Base-by-base conservation (phyloP, 345 rosid species). In the Citrus maxima region DNA sequence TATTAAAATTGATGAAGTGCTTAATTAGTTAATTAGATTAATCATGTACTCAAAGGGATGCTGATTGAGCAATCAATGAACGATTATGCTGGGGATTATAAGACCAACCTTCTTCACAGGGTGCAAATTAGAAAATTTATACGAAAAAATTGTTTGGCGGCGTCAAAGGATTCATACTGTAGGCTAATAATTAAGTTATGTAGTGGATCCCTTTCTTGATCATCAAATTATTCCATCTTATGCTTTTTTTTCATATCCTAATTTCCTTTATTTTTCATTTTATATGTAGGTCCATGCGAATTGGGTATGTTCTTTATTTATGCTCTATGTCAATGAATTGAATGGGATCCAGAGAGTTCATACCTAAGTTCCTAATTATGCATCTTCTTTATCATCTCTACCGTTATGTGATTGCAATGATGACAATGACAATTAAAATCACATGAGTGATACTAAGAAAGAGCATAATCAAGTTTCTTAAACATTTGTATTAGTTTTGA, bases 281-380 rank as follows among this genome's bases (percentile, higher is more conserved):
- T 25, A 4, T 71, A 32, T 55, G 19, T 68, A 67, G 71, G 71
- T 22, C 71, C 71, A 35, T 37, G 28, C n/a, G 49, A 42, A 13
- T 49, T 49, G 38, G 9, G 16, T 51, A 27, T 24, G 35, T 55
- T 16, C 13, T 30, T 59, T 27, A n/a, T 7, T 25, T 32, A 18
- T n/a, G 38, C 49, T 40, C 28, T 38, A 64, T 72, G 58, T 19
- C 19, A 18, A 54, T 18, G 58, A 14, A 14, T 7, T 13, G 28
- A 14, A 72, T 77, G 74, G 78, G 78, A 42, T 77, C 80, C 78
- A 77, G 70, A 77, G 70, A 59, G 27, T 67, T 60, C 64, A 42
- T 21, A 49, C 75, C 75, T 73, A 73, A 77, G 32, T 14, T 25
- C 75, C 75, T 77, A 77, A 77, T 81, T 73, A 63, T 49, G 58